These are phyloP conservation scores for Sclerotinia nivalis DNA, from an alignment of 2,329 filamentous ascomycete genomes.

Conservation along the genomic window DNA sequence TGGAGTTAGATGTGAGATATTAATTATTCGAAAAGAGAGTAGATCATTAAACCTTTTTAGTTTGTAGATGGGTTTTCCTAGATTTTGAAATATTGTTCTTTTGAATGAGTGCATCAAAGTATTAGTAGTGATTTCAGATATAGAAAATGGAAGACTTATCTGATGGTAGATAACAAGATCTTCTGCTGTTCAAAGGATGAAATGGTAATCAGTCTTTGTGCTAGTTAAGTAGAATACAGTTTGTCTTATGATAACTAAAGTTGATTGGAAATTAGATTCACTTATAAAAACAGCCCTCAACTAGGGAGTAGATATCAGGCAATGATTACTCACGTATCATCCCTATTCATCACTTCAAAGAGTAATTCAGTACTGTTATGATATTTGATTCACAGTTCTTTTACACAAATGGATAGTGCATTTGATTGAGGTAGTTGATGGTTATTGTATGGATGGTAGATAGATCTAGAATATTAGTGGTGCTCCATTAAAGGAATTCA, in stretches of 20 bases:
- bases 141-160: slow-evolving; percentile 2
- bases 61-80: background rate
- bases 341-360: background rate
- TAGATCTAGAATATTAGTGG: background rate
- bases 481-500: background rate
- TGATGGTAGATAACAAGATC: background rate
- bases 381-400: background rate
- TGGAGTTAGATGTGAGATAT: background rate
- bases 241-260: background rate
- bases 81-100: no score
- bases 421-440: background rate
- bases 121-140: background rate
- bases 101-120: background rate
- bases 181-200: background rate
- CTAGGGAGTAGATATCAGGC: background rate
- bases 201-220: background rate
- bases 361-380: background rate
- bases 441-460: background rate
- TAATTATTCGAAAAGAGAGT: background rate
- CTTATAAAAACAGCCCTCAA: background rate
- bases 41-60: fast-evolving
- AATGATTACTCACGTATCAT: background rate
- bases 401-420: no score
- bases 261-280: background rate
- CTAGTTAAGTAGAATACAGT: background rate